Base-by-base conservation (phyloP, 2,329 filamentous ascomycete genomes). In the Didymella glomerata region DNA sequence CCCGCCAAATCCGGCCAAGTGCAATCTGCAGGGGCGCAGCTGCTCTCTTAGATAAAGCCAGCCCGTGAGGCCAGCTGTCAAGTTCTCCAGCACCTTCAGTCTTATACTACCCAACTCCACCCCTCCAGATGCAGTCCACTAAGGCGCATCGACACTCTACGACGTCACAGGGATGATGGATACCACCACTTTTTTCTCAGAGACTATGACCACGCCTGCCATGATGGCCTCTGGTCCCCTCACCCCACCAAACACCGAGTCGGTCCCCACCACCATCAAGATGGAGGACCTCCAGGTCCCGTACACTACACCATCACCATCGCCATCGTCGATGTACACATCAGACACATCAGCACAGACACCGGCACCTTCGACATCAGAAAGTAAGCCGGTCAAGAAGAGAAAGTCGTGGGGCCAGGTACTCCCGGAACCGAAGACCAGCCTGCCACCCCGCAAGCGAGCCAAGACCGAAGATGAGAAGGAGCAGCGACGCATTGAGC, bases 401-500 rank as follows among this genome's bases (percentile, higher is more conserved):
- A 86, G 95, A 72, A 99, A 98, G 82, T 98, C 95, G 48, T 99
- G 95, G 95, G 95, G 95, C 48, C 95, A 99, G 79, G 92, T 96
- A 77, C 88, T 98, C 40, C 95, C 95, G 18, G 92, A 96, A 75
- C 95, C 95, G 42, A 98, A 97, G 85, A 98, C 95, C 30, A 96
- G 94, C 74, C 87, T 98, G 8, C 94, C 94, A 61, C 94, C 94
- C 38, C 89, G 93, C 67, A 99, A 99, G 87, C 92, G 95, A 63
- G 95, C 95, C 70, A 99, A 98, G 86, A 99, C 95, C 2, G 94
- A 96, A 72, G 95, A 97, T 73, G 95, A 99, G 80, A 99, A 99
- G 82, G 95, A 98, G 80, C 95, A 99, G 79, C 90, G 95, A 44
- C 91, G 95, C 62, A 96, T 98, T 54, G 95, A 99, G 83, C 92